Conservation (phyloP, 1,284 basidiomycete genomes). For the Irpex sp. region DNA sequence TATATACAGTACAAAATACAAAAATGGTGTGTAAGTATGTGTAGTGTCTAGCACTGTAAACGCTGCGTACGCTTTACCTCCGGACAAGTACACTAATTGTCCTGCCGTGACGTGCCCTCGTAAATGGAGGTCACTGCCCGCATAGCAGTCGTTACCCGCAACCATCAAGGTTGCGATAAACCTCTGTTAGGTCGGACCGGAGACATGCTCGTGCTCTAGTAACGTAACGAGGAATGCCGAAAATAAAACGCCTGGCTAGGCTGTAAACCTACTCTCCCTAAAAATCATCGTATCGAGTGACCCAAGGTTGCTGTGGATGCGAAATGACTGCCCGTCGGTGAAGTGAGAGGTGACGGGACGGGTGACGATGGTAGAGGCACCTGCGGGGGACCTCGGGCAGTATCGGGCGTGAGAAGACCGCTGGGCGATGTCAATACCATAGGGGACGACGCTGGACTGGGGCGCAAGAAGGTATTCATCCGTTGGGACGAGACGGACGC, state of each 20-base stretch:
- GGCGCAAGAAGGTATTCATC: neutral
- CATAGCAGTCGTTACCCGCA: neutral
- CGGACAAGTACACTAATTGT: neutral
- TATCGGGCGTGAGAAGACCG: conserved; percentile 7
- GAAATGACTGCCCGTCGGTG: neutral
- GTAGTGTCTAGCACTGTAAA: neutral
- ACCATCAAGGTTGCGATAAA: neutral
- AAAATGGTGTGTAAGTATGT: neutral
- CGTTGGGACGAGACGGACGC: neutral
- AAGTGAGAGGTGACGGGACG: conserved; percentile 18
- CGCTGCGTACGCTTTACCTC: neutral
- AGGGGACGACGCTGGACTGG: neutral
- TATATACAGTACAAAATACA: neutral
- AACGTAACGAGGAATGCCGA: neutral
- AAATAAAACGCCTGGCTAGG: neutral
- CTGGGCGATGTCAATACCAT: neutral
- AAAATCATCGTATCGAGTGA: neutral
- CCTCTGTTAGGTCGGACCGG: neutral
- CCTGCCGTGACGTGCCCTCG: neutral
- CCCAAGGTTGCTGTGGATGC: neutral
- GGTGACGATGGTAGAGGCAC: conserved; percentile 24
- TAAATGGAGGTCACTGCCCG: neutral
- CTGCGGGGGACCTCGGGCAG: conserved; percentile 20
- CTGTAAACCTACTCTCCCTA: neutral
- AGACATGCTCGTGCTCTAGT: neutral